Conservation (phyloP, 306 rosid species). For the Citrullus amarus region DNA sequence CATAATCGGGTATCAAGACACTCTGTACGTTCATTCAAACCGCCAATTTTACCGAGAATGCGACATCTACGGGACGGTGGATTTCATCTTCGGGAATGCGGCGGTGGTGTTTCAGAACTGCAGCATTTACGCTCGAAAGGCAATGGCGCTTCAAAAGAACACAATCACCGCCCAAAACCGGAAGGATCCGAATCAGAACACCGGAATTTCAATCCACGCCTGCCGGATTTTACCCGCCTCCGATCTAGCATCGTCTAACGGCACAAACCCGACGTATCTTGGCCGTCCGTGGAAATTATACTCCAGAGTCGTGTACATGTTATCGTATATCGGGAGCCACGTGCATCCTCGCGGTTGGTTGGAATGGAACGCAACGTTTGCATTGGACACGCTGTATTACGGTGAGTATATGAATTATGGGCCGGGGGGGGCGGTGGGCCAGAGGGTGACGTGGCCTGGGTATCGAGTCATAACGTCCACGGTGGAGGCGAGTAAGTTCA, state of each 20-base stretch:
- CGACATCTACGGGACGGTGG: constrained; percentile 71
- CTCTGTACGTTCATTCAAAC: constrained; percentile 80
- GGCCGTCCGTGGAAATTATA: constrained; percentile 97
- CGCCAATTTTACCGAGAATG: constrained; percentile 80
- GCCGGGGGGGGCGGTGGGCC: constrained; percentile 75
- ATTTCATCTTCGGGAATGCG: constrained; percentile 87
- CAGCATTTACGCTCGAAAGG: constrained; percentile 62
- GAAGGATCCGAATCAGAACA: constrained; percentile 90
- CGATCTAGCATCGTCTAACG: constrained; percentile 42
- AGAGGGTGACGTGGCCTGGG: constrained; percentile 67
- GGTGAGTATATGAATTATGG: constrained; percentile 95
- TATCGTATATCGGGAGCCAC: constrained; percentile 63
- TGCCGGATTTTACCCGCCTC: constrained; percentile 45
- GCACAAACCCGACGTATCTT: constrained; percentile 39
- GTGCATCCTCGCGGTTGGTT: constrained; percentile 79
- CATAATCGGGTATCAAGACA: constrained; percentile 72
- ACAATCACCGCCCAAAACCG: constrained; percentile 92
- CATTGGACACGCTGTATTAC: constrained; percentile 60
- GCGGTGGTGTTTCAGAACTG: constrained; percentile 92
- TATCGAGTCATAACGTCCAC: constrained; percentile 65
- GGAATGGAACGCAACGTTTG: constrained; percentile 60
- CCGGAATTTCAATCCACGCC: constrained; percentile 83
- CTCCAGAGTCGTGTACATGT: constrained; percentile 66
- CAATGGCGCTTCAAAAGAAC: constrained; percentile 54
- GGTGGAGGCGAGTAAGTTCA: constrained; percentile 63